Percentiles rank a stretch among this genome's conserved stretches.
Evolutionary conservation across 768 basidiomycete species (phyloP).

Genomic region (Termitomyces sp.): DNA sequence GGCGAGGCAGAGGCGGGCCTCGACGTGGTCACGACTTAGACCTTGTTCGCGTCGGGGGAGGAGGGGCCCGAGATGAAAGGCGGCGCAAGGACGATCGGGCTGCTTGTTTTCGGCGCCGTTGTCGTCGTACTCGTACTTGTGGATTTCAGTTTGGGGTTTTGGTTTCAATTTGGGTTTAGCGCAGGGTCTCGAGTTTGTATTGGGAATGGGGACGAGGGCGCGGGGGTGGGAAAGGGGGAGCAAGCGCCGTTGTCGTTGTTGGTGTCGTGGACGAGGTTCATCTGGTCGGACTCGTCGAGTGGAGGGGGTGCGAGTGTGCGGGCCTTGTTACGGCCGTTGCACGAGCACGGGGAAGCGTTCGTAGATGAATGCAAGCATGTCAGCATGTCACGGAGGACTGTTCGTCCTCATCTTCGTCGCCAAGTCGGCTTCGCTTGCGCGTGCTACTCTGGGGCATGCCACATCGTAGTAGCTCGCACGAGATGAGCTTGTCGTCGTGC

Average conservation of each 20-base stretch:
- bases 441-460: conserved; percentile 32
- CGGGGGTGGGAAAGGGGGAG: conserved; percentile 2
- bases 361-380: conserved; percentile 8
- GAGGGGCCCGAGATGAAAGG: too few species aligned
- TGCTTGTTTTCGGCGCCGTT: too few species aligned
- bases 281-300: conserved; percentile 2
- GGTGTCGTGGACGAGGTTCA: conserved; percentile 11
- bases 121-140: too few species aligned
- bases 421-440: conserved; percentile 23
- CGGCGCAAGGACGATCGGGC: too few species aligned
- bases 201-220: conserved; percentile 12
- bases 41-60: too few species aligned
- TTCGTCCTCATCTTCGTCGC: conserved; percentile 9
- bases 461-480: conserved; percentile 55
- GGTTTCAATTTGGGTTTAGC: conserved; percentile 9
- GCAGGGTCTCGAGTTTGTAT: conserved; percentile 12
- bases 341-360: conserved; percentile 13
- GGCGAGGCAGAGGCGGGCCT: too few species aligned
- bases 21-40: too few species aligned
- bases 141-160: conserved; percentile 10
- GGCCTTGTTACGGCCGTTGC: conserved; percentile 18
- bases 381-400: conserved; percentile 8
- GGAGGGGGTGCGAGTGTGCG: conserved; percentile 1
- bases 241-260: background rate
- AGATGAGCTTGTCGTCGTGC: conserved; percentile 59